Evolutionary conservation across 768 basidiomycete species (phyloP).

Genomic region (Coprinopsis cinerea): DNA sequence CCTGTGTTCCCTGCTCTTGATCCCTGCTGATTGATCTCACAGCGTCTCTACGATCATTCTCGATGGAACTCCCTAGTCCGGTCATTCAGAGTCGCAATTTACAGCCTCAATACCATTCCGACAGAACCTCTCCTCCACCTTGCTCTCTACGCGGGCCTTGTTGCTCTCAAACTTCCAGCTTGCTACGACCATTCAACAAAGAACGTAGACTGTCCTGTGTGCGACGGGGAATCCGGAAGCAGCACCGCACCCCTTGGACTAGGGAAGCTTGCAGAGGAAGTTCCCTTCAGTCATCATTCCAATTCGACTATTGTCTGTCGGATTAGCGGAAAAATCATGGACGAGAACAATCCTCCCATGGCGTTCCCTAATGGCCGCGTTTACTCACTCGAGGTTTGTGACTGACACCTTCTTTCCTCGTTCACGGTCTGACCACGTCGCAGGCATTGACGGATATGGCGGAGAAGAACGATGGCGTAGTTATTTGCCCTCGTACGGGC

Average conservation of each 20-base stretch:
- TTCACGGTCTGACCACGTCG: slow-evolving; percentile 9
- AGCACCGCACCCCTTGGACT: slow-evolving; percentile 40
- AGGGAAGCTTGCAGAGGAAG: slow-evolving; percentile 72
- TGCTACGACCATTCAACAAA: slow-evolving; percentile 62
- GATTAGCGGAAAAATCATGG: slow-evolving; percentile 90
- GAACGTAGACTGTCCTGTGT: slow-evolving; percentile 89
- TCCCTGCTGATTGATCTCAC: slow-evolving; percentile 6
- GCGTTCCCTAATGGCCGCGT: slow-evolving; percentile 88
- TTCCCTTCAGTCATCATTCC: slow-evolving; percentile 89
- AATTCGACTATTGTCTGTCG: slow-evolving; percentile 95
- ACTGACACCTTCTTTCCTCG: slow-evolving; percentile 5
- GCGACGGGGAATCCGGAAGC: slow-evolving; percentile 51
- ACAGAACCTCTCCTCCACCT: slow-evolving; percentile 83
- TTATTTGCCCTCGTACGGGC: slow-evolving; percentile 80
- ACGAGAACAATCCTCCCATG: slow-evolving; percentile 90
- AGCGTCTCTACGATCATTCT: slow-evolving; percentile 78
- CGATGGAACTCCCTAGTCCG: slow-evolving; percentile 74
- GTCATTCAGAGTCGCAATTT: slow-evolving; percentile 82
- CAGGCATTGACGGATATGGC: slow-evolving; percentile 90
- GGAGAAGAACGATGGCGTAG: slow-evolving; percentile 64
- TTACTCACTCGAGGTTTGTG: slow-evolving; percentile 83
- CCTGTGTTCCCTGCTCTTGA: not conserved
- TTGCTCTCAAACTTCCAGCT: slow-evolving; percentile 82
- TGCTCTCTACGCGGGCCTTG: slow-evolving; percentile 86
- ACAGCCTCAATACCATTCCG: slow-evolving; percentile 82